phyloP scores from a whole-genome alignment of 345 rosid species.

The Hibiscus trionum region DNA sequence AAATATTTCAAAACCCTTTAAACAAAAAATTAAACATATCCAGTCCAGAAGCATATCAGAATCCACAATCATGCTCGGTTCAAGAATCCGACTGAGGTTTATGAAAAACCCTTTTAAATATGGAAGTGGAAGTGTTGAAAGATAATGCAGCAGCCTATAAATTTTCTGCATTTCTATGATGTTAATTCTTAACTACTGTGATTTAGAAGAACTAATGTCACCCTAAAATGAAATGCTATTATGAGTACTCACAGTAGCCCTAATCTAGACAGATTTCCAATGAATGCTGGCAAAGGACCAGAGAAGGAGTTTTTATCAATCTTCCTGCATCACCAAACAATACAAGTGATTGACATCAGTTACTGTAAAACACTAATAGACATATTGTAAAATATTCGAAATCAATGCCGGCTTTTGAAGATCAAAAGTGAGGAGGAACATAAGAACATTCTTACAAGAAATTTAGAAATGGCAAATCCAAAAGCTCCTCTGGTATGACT shows the following conservation, averaged over 20 bases:
- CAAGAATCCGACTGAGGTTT: too few relatives aligned
- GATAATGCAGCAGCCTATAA: too few relatives aligned
- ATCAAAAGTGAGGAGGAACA: background rate
- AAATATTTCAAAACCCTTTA: too few relatives aligned
- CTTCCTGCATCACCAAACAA: slow-evolving; percentile 19
- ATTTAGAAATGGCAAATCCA: slow-evolving; percentile 22
- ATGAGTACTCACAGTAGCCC: slow-evolving; percentile 13
- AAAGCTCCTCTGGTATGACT: slow-evolving; percentile 26
- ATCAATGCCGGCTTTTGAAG: background rate
- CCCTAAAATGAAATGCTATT: background rate
- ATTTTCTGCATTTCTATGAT: too few relatives aligned
- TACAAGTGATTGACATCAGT: background rate
- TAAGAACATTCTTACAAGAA: background rate
- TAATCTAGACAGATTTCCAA: slow-evolving; percentile 25
- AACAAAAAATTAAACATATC: too few relatives aligned
- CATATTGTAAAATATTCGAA: background rate
- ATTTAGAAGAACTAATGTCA: background rate
- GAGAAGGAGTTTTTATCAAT: slow-evolving; percentile 28
- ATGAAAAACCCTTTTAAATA: too few relatives aligned
- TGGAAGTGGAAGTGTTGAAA: too few relatives aligned
- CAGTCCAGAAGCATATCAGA: too few relatives aligned
- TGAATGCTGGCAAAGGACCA: slow-evolving; percentile 28
- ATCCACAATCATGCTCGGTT: too few relatives aligned
- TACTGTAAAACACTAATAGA: background rate
- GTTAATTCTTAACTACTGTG: too few relatives aligned